Base-by-base conservation (phyloP, 805 yeast species). In the Yamadazyma phyllophila region DNA sequence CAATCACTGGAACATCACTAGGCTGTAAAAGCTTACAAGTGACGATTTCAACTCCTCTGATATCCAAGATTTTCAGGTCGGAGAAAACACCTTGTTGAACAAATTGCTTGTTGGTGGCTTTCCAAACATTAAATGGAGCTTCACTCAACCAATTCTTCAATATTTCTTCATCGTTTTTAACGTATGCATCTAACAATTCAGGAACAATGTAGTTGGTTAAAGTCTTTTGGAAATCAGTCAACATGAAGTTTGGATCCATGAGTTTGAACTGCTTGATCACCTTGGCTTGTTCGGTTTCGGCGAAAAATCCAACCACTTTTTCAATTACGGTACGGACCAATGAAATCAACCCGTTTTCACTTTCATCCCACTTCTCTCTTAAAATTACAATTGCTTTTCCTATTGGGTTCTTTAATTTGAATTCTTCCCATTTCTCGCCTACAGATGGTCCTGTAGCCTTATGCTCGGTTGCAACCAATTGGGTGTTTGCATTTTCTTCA, bases 281-380 rank as follows among this genome's bases (percentile, higher is more conserved):
- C 65, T 85, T 85, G 16, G 96, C 97, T 52, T 88, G 82, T 71
- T 94, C 99, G 31, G 98, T 94, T 71, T 94, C 99, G 34, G 94
- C 94, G 61, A 91, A 91, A 60, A 91, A 82, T 5, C 96, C 89
- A 41, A 94, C 84, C 46, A 94, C 71, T 61, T 88, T 86, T 61
- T 84, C 88, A 34, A 86, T 61, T 17, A 94, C 70, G 15, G 92
- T 86, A 71, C 99, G 82, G 44, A 94, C 68, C 34, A 85, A 67
- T 9, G 91, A 80, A 50, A 94, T 79, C 58, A 94, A 73, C 7
- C 97, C 97, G 66, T 94, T 94, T 57, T 92, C 98, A 44, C 90
- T 82, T 66, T 92, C 98, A 57, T 92, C 96, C 89, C 91, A 86
- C 60, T 78, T 83, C 49, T 79, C 78, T 62, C 81, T 83, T 55